These are phyloP conservation scores for Akanthomyces lecanii DNA, from an alignment of 2,329 filamentous ascomycete species.

Conservation along the genomic window DNA sequence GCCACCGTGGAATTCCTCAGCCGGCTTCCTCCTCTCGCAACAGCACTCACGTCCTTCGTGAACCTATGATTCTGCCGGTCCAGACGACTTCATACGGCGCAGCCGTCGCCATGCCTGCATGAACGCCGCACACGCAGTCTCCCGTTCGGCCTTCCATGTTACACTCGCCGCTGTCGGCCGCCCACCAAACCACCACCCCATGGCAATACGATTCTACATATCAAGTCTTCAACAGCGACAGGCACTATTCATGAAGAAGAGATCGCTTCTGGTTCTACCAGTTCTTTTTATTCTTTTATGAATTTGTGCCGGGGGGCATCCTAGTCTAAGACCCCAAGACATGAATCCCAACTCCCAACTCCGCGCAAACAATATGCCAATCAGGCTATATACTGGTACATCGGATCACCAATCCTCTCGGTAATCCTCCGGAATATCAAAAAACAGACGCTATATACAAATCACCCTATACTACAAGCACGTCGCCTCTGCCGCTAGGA, in stretches of 20 bases:
- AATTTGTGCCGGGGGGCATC: conserved; percentile 13
- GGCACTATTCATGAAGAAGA: neutral
- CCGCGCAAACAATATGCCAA: conserved; percentile 14
- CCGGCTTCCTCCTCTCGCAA: neutral
- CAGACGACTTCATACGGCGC: neutral
- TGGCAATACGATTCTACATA: neutral
- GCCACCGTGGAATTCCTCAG: neutral
- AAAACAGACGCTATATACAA: conserved; percentile 15
- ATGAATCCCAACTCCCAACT: conserved; percentile 13
- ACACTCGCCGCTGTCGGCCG: neutral
- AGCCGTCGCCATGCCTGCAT: neutral
- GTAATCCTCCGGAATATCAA: neutral
- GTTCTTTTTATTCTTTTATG: conserved; percentile 15
- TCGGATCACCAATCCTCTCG: neutral
- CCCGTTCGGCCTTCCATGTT: neutral
- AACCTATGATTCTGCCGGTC: neutral
- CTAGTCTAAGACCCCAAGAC: conserved; percentile 15
- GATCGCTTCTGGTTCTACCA: conserved; percentile 7
- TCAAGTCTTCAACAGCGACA: neutral
- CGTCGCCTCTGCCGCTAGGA: conserved; percentile 10
- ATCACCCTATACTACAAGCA: conserved; percentile 18
- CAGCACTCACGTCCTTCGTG: neutral
- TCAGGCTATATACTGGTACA: conserved; percentile 14
- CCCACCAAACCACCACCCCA: neutral
- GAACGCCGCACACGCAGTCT: neutral